These are phyloP conservation scores for Candida arabinofermentans DNA, from an alignment of 805 yeast species.

Conservation along the genomic window DNA sequence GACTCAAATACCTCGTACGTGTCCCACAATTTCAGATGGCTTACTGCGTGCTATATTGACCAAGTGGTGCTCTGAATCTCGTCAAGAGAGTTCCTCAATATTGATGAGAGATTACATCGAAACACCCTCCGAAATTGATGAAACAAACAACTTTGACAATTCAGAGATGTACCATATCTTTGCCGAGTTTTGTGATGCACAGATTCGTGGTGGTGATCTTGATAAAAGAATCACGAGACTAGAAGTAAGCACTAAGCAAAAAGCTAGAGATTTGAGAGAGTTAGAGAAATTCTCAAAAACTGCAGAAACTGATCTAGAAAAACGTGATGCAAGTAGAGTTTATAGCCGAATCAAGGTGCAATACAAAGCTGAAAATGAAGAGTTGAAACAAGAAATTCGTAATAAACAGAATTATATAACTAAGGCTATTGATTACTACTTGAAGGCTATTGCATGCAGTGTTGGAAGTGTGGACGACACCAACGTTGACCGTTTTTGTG, in stretches of 20 bases:
- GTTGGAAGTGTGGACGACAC: conserved; percentile 43
- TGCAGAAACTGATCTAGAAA: conserved; percentile 41
- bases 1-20: conserved; percentile 2
- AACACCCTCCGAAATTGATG: conserved; percentile 27
- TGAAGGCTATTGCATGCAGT: conserved; percentile 46
- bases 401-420: conserved; percentile 37
- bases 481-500: conserved; percentile 72
- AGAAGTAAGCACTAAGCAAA: conserved; percentile 23
- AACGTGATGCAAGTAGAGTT: conserved; percentile 49
- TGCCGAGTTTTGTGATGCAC: conserved; percentile 73
- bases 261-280: conserved; percentile 45
- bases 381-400: conserved; percentile 35
- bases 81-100: conserved; percentile 58
- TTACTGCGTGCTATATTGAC: conserved; percentile 39
- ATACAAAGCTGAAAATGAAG: conserved; percentile 44
- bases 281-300: conserved; percentile 42
- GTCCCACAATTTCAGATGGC: conserved; percentile 14
- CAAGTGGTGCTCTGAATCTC: conserved; percentile 68
- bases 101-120: conserved; percentile 57
- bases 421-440: conserved; percentile 55
- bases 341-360: conserved; percentile 46
- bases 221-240: conserved; percentile 43
- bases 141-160: conserved; percentile 14
- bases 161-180: conserved; percentile 52
- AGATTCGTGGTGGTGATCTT: conserved; percentile 42